Evolutionary conservation across 225 moss, liverwort and hornwort genomes (phyloP).

Genomic region (Polytrichum commune): DNA sequence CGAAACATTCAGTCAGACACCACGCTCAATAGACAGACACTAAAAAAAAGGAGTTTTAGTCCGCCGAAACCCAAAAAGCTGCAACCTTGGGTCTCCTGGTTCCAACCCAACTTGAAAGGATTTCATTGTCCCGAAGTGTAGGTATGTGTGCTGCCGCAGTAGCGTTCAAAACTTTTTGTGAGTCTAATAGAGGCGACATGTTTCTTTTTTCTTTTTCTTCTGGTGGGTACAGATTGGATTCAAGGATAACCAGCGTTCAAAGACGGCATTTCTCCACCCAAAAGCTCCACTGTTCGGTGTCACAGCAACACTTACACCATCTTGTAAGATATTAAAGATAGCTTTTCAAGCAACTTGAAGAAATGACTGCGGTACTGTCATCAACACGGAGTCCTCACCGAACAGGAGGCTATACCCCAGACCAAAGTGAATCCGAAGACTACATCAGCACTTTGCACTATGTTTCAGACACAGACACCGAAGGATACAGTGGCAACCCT

Average conservation of each 20-base stretch:
- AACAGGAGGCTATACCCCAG: slow-evolving; percentile 38
- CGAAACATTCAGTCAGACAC: too few relatives aligned
- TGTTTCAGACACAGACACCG: slow-evolving; percentile 51
- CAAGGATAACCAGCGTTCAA: background rate
- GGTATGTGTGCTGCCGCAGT: background rate
- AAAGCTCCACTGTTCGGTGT: background rate
- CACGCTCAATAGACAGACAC: background rate
- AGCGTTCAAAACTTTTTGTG: background rate
- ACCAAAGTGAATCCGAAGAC: slow-evolving; percentile 51
- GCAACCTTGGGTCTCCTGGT: background rate
- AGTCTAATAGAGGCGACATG: background rate
- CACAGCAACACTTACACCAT: background rate
- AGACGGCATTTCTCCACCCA: background rate
- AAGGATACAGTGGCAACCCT: slow-evolving; percentile 48
- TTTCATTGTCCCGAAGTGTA: too few relatives aligned
- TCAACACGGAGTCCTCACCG: slow-evolving; percentile 13
- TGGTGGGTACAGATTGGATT: background rate
- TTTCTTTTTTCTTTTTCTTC: background rate
- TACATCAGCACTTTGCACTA: slow-evolving; percentile 39
- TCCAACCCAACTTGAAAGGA: too few relatives aligned
- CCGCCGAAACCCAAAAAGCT: background rate
- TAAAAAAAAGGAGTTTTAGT: background rate
- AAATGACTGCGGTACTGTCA: slow-evolving; percentile 43
- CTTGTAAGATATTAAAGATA: too few relatives aligned
- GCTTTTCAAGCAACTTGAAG: too few relatives aligned